Base-by-base conservation (phyloP, 345 rosid species). In the Pistacia integerrima region DNA sequence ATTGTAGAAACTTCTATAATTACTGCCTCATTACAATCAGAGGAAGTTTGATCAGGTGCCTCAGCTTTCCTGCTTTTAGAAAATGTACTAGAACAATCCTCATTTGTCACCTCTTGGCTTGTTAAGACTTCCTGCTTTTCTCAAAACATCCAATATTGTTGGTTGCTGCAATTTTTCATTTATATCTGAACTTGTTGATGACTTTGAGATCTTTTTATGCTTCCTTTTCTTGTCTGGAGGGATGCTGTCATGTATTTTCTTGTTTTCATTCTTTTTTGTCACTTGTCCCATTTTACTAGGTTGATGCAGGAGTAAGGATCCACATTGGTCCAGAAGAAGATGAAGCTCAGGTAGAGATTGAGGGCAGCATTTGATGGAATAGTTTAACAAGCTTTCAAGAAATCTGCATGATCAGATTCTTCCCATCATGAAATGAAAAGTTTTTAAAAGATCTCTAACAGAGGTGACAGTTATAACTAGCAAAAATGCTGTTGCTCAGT, bases 311-410 rank as follows among this genome's bases (percentile, higher is more conserved):
- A 67, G 52, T 36, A 78, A 77, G 67, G 80, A 81, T 76, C 84
- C 90, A 68, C 77, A 84, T 64, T 83, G 81, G 62, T 88, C 90
- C 58, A 77, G 63, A 67, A 82, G 84, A 83, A 85, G 79, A 78
- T 87, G 89, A 79, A 91, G 82, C 75, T 87, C 88, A 30, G 98
- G 98, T 54, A 93, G 82, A 79, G 86, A 86, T 58, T 85, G 77
- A 77, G 92, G 90, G 83, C 82, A 84, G 64, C 74, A 71, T 79
- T 80, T 74, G 78, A 90, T 84, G 70, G 75, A 84, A 83, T 84
- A 74, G 77, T 87, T 84, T 84, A 93, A 83, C 79, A 90, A 84
- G 89, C 91, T 83, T 83, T 93, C 98, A 78, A 91, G 80, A 84
- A 86, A 87, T 82, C 97, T 93, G 94, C 79, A 78, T 67, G 70